Evolutionary conservation across 768 basidiomycete genomes (phyloP).

Genomic region (Amanita pseudoporphyria): DNA sequence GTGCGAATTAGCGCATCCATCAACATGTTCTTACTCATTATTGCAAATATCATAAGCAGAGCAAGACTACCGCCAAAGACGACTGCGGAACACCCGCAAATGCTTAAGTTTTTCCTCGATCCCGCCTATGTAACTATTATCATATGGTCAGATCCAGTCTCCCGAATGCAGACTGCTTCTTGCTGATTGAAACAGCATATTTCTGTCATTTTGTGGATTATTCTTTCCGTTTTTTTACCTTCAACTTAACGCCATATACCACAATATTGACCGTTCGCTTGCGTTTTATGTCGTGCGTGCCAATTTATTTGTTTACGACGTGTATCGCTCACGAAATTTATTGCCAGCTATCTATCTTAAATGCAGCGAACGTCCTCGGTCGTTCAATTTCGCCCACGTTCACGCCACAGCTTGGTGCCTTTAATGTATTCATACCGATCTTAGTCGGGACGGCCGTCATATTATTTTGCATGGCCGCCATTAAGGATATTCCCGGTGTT

Average conservation of each 20-base stretch:
- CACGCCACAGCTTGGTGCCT: constrained; percentile 30
- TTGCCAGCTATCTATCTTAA: no score
- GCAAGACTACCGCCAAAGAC: no score
- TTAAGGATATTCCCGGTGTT: no score
- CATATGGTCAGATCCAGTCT: constrained; percentile 12
- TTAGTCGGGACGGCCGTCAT: constrained; percentile 24
- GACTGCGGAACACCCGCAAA: constrained; percentile 15
- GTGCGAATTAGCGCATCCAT: no score
- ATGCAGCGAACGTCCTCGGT: constrained; percentile 43
- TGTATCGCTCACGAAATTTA: neutral
- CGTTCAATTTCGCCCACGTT: constrained; percentile 37
- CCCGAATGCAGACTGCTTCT: constrained; percentile 13
- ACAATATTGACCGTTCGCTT: constrained; percentile 26
- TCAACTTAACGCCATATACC: no score
- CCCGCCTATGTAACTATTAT: constrained; percentile 16
- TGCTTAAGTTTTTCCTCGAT: neutral
- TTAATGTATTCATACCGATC: constrained; percentile 29
- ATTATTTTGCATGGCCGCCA: constrained; percentile 30
- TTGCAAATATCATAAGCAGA: no score
- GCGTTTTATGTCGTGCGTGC: constrained; percentile 39
- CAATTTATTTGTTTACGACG: neutral
- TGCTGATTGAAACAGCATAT: constrained; percentile 19
- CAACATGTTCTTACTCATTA: no score
- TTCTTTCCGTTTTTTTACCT: no score
- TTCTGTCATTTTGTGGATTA: no score